Evolutionary conservation across 352 stramenopile species (phyloP), one percentile per base, ranked within the genome.

Genomic region (Globisporangium takayamanum): DNA sequence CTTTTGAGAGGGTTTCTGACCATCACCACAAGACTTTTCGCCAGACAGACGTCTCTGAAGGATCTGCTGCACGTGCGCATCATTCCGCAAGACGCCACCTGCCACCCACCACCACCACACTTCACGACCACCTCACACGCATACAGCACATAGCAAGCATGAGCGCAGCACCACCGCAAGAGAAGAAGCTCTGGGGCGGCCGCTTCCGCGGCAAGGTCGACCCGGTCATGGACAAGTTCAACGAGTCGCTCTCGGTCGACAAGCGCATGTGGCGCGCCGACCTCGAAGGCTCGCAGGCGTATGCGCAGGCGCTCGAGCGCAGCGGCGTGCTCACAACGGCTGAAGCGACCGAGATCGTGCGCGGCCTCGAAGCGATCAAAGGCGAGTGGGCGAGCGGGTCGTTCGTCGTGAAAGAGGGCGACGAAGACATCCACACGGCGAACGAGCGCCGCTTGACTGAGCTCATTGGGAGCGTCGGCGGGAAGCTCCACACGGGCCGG

Each of bases 381-480:
- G 66, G 69, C 30, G 96, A 99, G 78, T 99, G 96, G 96, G 70
- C 59, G 25, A 53, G 52, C 22, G 76, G 78, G 44, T 69, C 55
- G 25, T 97, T 98, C 64, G 72, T 90, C 58, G 65, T 95, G 16
- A 96, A 98, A 62, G 70, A 92, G 11, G 92, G 93, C 47, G 97
- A 99, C 72, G 97, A 99, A 74, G 97, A 99, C 76, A 99, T 99
- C 68, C 97, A 99, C 78, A 99, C 97, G 48, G 97, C 97, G 48
- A 99, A 99, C 70, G 97, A 99, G 72, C 92, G 97, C 54, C 89
- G 97, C 8, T 81, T 99, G 15, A 99, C 96, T 0, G 97, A 99
- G 80, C 76, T 99, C 52, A 90, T 99, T 55, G 97, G 97, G 49
- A 73, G 82, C n/a, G 84, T 97, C 37, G 97, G 95, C 48, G 97